Conservation (phyloP, 176 grass and related monocot genomes). For the Lolium multiflorum region DNA sequence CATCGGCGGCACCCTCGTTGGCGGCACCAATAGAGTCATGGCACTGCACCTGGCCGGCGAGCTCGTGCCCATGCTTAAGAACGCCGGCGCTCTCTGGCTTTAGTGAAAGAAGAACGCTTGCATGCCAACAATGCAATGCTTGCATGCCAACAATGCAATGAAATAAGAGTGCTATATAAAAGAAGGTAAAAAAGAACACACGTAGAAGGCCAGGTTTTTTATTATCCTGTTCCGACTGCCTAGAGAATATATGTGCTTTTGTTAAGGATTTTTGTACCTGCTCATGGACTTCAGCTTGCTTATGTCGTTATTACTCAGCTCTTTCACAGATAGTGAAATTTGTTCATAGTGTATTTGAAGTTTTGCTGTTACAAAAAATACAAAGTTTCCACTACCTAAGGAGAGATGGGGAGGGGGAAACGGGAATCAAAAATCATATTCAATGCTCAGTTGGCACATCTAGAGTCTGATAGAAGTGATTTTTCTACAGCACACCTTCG, state of each 20-base stretch:
- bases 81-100: neutral
- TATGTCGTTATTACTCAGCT: neutral
- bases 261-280: neutral
- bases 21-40: conserved; percentile 35
- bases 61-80: neutral
- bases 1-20: conserved; percentile 45
- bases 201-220: conserved; percentile 1
- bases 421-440: no score
- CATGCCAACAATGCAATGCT: neutral
- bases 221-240: conserved; percentile 1
- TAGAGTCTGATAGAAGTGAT: no score
- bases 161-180: neutral
- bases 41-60: neutral
- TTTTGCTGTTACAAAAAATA: no score
- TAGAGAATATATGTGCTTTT: neutral
- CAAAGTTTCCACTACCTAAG: no score
- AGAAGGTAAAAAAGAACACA: neutral
- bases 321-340: neutral
- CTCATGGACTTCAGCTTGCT: neutral
- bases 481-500: no score
- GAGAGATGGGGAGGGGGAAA: no score
- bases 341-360: no score
- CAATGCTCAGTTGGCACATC: no score
- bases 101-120: conserved; percentile 12
- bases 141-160: conserved; percentile 1